Evolutionary conservation across 2,329 filamentous ascomycete genomes (phyloP).

Genomic region (Aureobasidium sp.): DNA sequence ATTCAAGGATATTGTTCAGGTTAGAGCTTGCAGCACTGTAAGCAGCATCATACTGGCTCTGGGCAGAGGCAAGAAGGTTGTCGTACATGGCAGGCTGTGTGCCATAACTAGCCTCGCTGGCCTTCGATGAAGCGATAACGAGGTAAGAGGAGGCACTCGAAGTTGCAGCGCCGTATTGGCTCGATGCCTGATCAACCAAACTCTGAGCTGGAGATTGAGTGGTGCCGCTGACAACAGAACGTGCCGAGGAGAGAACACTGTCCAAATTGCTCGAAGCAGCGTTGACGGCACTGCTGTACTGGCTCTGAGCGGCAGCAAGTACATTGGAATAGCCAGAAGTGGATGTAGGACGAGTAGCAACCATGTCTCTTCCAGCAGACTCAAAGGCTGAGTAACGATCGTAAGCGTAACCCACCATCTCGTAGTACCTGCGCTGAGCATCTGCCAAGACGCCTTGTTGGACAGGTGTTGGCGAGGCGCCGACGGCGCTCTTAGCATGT

Average conservation of each 20-base stretch:
- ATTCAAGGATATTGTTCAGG: slow-evolving; percentile 21
- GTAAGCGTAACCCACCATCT: slow-evolving; percentile 69
- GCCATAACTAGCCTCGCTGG: slow-evolving; percentile 44
- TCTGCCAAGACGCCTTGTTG: slow-evolving; percentile 49
- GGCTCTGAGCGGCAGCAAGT: slow-evolving; percentile 50
- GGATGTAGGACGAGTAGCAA: slow-evolving; percentile 36
- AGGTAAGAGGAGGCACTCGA: slow-evolving; percentile 20
- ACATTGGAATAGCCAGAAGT: slow-evolving; percentile 61
- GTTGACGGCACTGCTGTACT: slow-evolving; percentile 27
- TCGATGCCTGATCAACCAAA: slow-evolving; percentile 24
- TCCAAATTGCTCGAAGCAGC: slow-evolving; percentile 27
- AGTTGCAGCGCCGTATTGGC: slow-evolving; percentile 24
- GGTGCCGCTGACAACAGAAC: slow-evolving; percentile 18
- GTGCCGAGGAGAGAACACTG: slow-evolving; percentile 20
- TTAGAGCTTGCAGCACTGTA: slow-evolving; percentile 26
- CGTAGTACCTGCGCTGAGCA: slow-evolving; percentile 64
- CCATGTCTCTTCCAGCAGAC: slow-evolving; percentile 58
- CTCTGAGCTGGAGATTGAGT: slow-evolving; percentile 22
- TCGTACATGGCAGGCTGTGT: slow-evolving; percentile 56
- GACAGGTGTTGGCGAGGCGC: slow-evolving; percentile 52
- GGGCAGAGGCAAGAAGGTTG: slow-evolving; percentile 60
- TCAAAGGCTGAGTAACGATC: slow-evolving; percentile 71
- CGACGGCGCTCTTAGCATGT: slow-evolving; percentile 57
- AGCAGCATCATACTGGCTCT: slow-evolving; percentile 28
- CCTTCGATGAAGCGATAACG: slow-evolving; percentile 8